A percentile compares a stretch with the other conserved stretches of the same genome.
phyloP scores from a whole-genome alignment of 169 alveolate genomes.

The Cardiosporidium cionae region DNA sequence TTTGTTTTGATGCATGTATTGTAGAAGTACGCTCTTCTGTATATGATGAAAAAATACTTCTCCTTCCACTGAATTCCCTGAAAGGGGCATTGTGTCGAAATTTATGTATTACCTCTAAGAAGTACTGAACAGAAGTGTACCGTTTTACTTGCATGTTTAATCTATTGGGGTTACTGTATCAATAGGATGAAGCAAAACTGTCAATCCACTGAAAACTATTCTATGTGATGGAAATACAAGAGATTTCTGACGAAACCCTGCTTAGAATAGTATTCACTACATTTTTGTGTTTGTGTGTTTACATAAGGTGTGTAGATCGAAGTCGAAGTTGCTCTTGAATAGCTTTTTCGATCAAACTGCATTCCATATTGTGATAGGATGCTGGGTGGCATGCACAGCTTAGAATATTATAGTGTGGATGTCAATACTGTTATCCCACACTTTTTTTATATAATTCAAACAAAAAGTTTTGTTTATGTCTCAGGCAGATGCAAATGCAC shows the following conservation, averaged over 20 bases:
- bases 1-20: too few relatives aligned
- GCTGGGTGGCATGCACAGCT: background rate
- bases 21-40: too few relatives aligned
- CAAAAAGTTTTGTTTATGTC: background rate
- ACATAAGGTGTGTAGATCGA: background rate
- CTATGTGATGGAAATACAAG: background rate
- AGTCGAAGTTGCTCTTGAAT: background rate
- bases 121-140: background rate
- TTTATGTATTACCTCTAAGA: background rate
- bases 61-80: background rate
- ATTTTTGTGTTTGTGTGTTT: background rate
- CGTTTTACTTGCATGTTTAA: background rate
- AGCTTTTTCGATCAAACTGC: background rate
- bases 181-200: too few relatives aligned
- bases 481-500: background rate
- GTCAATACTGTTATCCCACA: background rate
- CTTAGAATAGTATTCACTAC: background rate
- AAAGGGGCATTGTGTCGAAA: background rate
- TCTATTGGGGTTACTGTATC: too few relatives aligned
- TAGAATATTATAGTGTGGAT: background rate
- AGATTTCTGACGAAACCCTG: background rate
- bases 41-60: background rate
- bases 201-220: background rate
- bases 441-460: background rate
- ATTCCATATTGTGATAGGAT: background rate